A percentile compares a stretch with the other conserved stretches of the same genome.
These are phyloP conservation scores for Arthrobotrys megalospora DNA, from an alignment of 2,329 filamentous ascomycete genomes.

Conservation along the genomic window DNA sequence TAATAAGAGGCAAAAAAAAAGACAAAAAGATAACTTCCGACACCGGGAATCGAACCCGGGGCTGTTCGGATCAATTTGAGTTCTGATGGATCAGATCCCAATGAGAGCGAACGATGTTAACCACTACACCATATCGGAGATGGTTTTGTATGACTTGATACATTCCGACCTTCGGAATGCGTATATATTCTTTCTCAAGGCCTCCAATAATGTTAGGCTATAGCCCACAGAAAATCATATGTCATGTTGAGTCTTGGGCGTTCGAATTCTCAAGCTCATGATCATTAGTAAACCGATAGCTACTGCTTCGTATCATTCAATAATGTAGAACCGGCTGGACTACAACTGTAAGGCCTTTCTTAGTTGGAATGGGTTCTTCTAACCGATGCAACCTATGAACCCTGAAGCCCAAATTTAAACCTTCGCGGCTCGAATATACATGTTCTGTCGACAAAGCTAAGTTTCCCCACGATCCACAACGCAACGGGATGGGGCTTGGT, in stretches of 20 bases:
- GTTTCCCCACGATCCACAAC: background rate
- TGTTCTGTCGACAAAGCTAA: background rate
- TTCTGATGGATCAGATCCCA: background rate
- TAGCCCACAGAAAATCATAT: too few species aligned
- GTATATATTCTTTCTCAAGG: background rate
- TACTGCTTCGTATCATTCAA: too few species aligned
- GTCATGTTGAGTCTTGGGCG: background rate
- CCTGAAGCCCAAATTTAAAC: conserved; percentile 5
- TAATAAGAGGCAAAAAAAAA: background rate
- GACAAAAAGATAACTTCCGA: conserved; percentile 31
- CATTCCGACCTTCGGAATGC: background rate
- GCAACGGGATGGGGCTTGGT: background rate
- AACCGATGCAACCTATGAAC: background rate
- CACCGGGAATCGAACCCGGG: conserved; percentile 54
- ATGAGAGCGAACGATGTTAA: conserved; percentile 56
- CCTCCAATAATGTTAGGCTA: too few species aligned
- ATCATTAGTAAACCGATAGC: too few species aligned
- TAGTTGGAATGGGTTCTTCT: background rate
- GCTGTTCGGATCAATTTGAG: conserved; percentile 31
- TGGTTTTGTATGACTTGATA: conserved; percentile 17
- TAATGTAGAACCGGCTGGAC: background rate
- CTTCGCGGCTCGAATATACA: conserved; percentile 8
- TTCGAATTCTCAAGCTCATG: too few species aligned
- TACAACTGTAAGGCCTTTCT: background rate
- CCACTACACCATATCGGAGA: conserved; percentile 53